These are phyloP conservation scores for Viola odorata DNA, from an alignment of 345 rosid genomes.

Conservation along the genomic window DNA sequence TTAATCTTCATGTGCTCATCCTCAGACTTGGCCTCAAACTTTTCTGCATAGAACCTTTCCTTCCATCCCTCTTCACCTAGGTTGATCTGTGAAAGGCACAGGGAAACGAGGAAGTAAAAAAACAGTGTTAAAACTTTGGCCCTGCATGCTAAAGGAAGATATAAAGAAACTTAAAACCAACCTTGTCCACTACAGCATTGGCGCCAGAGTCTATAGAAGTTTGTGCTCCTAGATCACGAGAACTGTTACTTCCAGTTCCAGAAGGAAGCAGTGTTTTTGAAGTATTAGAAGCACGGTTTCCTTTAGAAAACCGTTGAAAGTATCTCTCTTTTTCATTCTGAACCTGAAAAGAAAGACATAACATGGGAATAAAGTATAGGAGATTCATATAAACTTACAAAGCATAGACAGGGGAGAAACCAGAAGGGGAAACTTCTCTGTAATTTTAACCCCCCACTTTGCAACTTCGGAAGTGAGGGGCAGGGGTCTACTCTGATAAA, in stretches of 20 bases:
- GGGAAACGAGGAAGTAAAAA: not conserved
- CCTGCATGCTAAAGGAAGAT: not conserved
- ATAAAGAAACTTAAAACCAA: not conserved
- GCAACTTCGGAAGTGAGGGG: no score
- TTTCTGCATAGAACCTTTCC: slow-evolving; percentile 17
- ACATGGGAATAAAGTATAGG: not conserved
- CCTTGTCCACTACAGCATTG: slow-evolving; percentile 4
- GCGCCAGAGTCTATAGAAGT: not conserved
- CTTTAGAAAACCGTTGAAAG: not conserved
- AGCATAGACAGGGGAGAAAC: no score
- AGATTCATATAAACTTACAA: no score
- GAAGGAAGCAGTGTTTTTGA: not conserved
- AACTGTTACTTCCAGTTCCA: not conserved
- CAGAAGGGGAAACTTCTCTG: no score
- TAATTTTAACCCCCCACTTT: no score
- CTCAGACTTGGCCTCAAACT: slow-evolving; percentile 16
- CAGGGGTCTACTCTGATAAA: no score
- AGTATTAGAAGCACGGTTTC: not conserved
- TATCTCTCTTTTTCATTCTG: not conserved
- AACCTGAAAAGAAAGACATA: not conserved
- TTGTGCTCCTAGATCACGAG: not conserved
- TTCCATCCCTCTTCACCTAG: slow-evolving; percentile 16
- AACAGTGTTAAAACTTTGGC: not conserved
- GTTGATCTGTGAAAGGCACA: slow-evolving; percentile 7
- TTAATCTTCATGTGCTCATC: slow-evolving; percentile 17